Percentiles rank a stretch among this genome's conserved stretches.
phyloP scores from a whole-genome alignment of 768 basidiomycete genomes.

The Ramaria rubella region DNA sequence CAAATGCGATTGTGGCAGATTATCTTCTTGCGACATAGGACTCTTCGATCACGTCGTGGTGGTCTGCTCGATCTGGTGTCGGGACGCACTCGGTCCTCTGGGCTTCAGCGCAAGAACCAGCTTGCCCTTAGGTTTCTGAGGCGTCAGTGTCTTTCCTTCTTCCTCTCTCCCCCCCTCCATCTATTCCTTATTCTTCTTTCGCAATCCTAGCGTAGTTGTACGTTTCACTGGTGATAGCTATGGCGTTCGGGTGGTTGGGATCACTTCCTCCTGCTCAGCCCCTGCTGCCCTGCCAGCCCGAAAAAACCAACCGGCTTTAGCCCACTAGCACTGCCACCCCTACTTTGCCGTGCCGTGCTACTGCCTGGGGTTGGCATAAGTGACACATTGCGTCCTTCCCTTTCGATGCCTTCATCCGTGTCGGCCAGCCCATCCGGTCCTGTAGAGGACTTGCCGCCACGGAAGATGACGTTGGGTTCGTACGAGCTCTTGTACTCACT shows the following conservation, averaged over 20 bases:
- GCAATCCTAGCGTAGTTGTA: conserved; percentile 12
- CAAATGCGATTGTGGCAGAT: background rate
- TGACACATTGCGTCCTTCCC: background rate
- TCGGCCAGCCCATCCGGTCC: background rate
- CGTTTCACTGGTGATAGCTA: conserved; percentile 26
- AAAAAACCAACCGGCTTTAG: conserved; percentile 16
- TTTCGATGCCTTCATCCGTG: background rate
- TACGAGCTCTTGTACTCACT: background rate
- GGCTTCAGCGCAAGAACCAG: conserved; percentile 1
- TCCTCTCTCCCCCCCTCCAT: background rate
- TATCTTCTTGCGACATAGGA: background rate
- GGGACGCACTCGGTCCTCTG: background rate
- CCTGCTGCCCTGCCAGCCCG: conserved; percentile 18
- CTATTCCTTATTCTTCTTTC: background rate
- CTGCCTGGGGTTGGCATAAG: background rate
- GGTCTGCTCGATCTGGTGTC: background rate
- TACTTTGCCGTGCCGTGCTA: background rate
- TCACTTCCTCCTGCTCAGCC: conserved; percentile 19
- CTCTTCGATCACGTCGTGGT: background rate
- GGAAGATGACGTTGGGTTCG: background rate
- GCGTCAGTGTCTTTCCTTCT: background rate
- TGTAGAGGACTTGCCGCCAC: background rate
- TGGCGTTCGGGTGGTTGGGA: conserved; percentile 23
- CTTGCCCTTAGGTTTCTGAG: background rate
- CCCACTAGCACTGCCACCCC: conserved; percentile 7